These are phyloP conservation scores for Neonectria coccinea DNA, from an alignment of 2,329 filamentous ascomycete species.

Conservation along the genomic window DNA sequence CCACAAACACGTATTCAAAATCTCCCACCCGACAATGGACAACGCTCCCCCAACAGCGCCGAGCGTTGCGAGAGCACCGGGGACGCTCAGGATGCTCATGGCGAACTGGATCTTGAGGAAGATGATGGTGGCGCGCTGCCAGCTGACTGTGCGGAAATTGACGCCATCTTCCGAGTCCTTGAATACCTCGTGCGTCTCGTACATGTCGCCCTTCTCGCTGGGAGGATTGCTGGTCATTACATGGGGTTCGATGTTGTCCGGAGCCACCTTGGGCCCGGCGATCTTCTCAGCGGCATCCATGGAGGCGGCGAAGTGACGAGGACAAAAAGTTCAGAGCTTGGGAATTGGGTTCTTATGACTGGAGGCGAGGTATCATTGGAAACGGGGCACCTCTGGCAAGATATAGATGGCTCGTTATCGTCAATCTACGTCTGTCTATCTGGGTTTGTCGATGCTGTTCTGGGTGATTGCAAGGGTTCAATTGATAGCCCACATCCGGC, in stretches of 20 bases:
- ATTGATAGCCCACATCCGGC: slow-evolving; percentile 21
- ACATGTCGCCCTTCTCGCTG: slow-evolving; percentile 23
- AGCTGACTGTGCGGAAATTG: slow-evolving; percentile 50
- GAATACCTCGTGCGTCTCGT: slow-evolving; percentile 44
- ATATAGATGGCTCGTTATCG: slow-evolving; percentile 23
- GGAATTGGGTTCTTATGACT: neutral
- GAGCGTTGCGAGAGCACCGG: slow-evolving; percentile 26
- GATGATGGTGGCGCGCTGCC: slow-evolving; percentile 55
- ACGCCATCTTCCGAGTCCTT: slow-evolving; percentile 42
- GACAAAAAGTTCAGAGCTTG: neutral
- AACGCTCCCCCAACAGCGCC: slow-evolving; percentile 30
- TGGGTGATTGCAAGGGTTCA: neutral
- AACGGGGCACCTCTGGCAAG: slow-evolving; percentile 12
- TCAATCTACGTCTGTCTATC: slow-evolving; percentile 3
- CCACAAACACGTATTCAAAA: slow-evolving; percentile 47
- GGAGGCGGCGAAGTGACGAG: neutral
- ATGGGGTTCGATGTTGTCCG: slow-evolving; percentile 20
- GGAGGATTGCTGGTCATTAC: slow-evolving; percentile 17
- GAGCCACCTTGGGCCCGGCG: slow-evolving; percentile 2
- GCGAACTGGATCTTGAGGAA: slow-evolving; percentile 53
- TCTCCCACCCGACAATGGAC: slow-evolving; percentile 41
- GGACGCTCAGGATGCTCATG: slow-evolving; percentile 44
- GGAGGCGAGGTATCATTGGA: slow-evolving; percentile 6
- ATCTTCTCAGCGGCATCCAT: slow-evolving; percentile 16
- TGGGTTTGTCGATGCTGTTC: neutral